These are phyloP conservation scores for Chondrus crispus DNA, from an alignment of 23 red algal genomes.

Conservation along the genomic window DNA sequence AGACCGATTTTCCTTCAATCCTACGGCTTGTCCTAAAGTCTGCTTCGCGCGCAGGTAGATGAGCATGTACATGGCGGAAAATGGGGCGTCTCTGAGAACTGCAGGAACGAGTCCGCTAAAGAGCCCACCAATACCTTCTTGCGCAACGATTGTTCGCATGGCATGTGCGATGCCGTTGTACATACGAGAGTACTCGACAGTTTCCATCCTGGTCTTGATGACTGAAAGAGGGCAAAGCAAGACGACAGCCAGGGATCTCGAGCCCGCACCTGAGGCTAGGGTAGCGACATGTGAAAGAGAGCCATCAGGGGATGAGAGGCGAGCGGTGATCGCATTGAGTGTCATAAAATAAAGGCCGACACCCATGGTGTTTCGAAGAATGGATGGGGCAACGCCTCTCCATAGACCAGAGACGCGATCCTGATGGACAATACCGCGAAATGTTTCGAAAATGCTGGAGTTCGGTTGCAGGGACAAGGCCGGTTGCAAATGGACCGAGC, in stretches of 20 bases:
- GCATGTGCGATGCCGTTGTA: conserved; percentile 66
- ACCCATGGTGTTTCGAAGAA: conserved; percentile 84
- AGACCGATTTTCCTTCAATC: conserved; percentile 29
- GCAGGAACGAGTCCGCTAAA: conserved; percentile 89
- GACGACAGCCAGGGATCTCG: conserved; percentile 79
- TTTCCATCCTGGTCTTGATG: conserved; percentile 92
- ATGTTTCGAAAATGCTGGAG: conserved; percentile 34
- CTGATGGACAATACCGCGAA: conserved; percentile 58
- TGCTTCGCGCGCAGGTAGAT: conserved; percentile 82
- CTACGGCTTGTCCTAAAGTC: conserved; percentile 23
- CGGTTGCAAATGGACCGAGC: conserved; percentile 29
- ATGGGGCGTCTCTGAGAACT: conserved; percentile 84
- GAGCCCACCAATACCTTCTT: conserved; percentile 74
- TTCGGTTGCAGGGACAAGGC: conserved; percentile 27
- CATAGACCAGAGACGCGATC: conserved; percentile 76
- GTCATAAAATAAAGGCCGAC: conserved; percentile 92
- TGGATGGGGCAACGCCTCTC: conserved; percentile 88
- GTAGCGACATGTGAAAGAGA: conserved; percentile 56
- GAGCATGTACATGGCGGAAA: conserved; percentile 91
- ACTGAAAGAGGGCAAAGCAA: conserved; percentile 86
- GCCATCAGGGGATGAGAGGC: conserved; percentile 47
- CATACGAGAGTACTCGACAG: conserved; percentile 67
- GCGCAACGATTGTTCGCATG: conserved; percentile 53
- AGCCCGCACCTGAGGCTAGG: conserved; percentile 77
- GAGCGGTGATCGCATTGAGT: conserved; percentile 59